A percentile compares a stretch with the other conserved stretches of the same genome.
Evolutionary conservation across 1,284 basidiomycete species (phyloP).

Genomic region (Irpex sp.): DNA sequence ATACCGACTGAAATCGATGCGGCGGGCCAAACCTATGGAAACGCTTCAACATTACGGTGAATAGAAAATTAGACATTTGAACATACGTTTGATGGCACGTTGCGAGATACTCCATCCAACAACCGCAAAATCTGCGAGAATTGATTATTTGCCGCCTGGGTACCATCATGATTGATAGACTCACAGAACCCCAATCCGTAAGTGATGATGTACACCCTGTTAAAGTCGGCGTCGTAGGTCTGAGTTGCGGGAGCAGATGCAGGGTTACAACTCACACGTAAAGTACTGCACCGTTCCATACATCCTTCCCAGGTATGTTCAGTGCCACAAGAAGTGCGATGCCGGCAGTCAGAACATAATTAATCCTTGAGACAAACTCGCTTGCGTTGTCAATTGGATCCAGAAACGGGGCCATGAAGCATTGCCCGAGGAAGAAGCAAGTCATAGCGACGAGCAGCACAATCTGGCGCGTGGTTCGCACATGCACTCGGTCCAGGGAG

Average conservation of each 20-base stretch:
- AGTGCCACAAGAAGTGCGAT: constrained; percentile 59
- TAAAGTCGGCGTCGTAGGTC: background rate
- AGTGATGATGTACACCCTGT: constrained; percentile 61
- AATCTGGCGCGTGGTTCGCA: constrained; percentile 61
- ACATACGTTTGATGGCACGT: constrained; percentile 55
- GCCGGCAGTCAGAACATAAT: constrained; percentile 64
- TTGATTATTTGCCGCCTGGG: constrained; percentile 1
- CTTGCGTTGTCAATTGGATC: constrained; percentile 75
- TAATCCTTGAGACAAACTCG: constrained; percentile 70
- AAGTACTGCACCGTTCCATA: constrained; percentile 57
- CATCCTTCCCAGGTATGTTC: constrained; percentile 49
- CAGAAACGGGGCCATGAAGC: constrained; percentile 61
- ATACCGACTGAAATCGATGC: constrained; percentile 72
- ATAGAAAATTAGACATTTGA: constrained; percentile 3
- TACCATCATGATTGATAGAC: constrained; percentile 20
- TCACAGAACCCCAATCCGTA: constrained; percentile 65
- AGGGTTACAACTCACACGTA: constrained; percentile 47
- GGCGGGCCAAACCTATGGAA: constrained; percentile 46
- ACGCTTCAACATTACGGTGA: constrained; percentile 5
- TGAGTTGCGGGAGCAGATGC: background rate
- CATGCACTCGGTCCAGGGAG: constrained; percentile 41
- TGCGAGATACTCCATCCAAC: constrained; percentile 51
- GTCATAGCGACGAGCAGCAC: constrained; percentile 59
- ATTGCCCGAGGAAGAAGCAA: constrained; percentile 61
- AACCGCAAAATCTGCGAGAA: constrained; percentile 56